These are phyloP conservation scores for Discostella stelligera DNA, from an alignment of 352 stramenopile species.

Conservation along the genomic window DNA sequence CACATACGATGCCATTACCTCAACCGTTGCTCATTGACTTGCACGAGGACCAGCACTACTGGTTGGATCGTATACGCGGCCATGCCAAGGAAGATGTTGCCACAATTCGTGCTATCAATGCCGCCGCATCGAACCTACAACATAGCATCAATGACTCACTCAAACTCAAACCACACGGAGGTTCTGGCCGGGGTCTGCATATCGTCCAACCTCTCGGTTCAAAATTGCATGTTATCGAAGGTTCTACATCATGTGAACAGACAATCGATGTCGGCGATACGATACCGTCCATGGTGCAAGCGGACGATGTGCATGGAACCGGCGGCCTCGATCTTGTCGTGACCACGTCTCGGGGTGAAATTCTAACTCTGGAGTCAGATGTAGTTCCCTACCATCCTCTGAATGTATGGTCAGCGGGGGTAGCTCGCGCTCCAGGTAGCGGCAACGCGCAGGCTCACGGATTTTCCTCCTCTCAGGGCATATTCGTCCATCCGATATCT, in stretches of 20 bases:
- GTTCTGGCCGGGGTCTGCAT: constrained; percentile 60
- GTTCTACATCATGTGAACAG: constrained; percentile 66
- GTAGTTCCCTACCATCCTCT: constrained; percentile 71
- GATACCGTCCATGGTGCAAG: constrained; percentile 70
- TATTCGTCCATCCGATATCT: constrained; percentile 75
- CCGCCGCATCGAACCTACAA: constrained; percentile 25
- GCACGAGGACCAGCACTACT: constrained; percentile 64
- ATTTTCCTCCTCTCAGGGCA: constrained; percentile 72
- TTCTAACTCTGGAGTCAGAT: constrained; percentile 71
- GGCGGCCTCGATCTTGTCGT: constrained; percentile 73
- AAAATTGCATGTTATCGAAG: constrained; percentile 72
- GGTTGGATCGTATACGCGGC: constrained; percentile 57
- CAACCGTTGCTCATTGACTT: constrained; percentile 72
- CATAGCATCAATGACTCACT: constrained; percentile 7
- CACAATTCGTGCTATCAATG: constrained; percentile 37
- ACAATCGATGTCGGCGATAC: constrained; percentile 65
- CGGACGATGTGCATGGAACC: constrained; percentile 77
- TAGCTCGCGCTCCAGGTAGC: constrained; percentile 55
- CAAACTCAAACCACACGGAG: constrained; percentile 50
- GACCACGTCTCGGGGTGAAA: constrained; percentile 66
- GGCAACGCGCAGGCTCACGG: constrained; percentile 62
- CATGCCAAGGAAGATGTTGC: constrained; percentile 26
- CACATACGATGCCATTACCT: constrained; percentile 34
- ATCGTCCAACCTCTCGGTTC: constrained; percentile 68
- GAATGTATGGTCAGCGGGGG: constrained; percentile 75